A percentile compares a stretch with the other conserved stretches of the same genome.
These are phyloP conservation scores for Cucumis sativus DNA, from an alignment of 306 rosid species.

Conservation along the genomic window Cucumber_9930_V3 NC_026660.2:11515001-11515500, in stretches of 20 bases:
- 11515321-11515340: conserved; percentile 1
- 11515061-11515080: conserved; percentile 63
- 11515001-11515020: conserved; percentile 51
- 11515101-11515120: background rate
- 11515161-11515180: no score
- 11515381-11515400: conserved; percentile 71
- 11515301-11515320: conserved; percentile 1
- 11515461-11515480: conserved; percentile 40
- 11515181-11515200: background rate
- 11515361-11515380: conserved; percentile 59
- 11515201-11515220: conserved; percentile 60
- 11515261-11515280: conserved; percentile 75
- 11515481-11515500: conserved; percentile 49
- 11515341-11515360: background rate
- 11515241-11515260: conserved; percentile 78
- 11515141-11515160: no score
- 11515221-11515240: conserved; percentile 42
- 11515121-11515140: no score
- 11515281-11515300: conserved; percentile 53
- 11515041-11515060: conserved; percentile 83
- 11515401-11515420: conserved; percentile 56
- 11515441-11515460: conserved; percentile 39
- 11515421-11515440: conserved; percentile 26
- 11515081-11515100: background rate
- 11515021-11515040: conserved; percentile 64